Evolutionary conservation across 2,329 filamentous ascomycete genomes (phyloP), one percentile per base, ranked within the genome.

Genomic region (Aspergillus pseudoviridinutans): DNA sequence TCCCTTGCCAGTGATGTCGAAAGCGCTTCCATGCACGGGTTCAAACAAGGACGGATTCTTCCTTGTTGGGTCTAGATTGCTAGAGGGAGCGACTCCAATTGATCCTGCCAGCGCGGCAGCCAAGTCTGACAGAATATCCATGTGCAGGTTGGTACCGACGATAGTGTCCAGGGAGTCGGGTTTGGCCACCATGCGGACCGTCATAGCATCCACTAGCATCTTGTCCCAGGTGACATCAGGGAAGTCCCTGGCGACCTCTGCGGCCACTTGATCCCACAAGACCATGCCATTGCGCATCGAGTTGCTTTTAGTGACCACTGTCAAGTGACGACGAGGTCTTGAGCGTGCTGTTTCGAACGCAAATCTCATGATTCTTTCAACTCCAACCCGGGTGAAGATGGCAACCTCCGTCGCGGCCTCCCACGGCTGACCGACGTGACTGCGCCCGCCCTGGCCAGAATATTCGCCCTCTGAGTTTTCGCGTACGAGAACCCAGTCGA

Each of bases 101-200:
- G 83, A 87, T 0, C 87, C 87, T 2, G 87, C 87, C 7, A 90
- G 76, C 0, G 87, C 86, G 14, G 88, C 87, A 4, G 87, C 88
- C 22, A 90, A 77, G 65, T 90, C 87, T 0, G 86, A 88, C 3
- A 90, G 80, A 51, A 89, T 88, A 61, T 89, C 87, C 86, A 85
- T 85, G 72, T 81, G 68, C 57, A 83, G 61, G 58, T 83, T 83
- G 2, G 80, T 82, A 1, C 80, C 80, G 24, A 83, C 80, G 51
- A 83, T 80, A 0, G 80, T 82, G 59, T 83, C 81, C 9, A 83
- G 56, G 0, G 73, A 77, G 46, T 78, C 68, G 0, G 80, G 80
- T 49, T 80, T 76, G n/a, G 78, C 62, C 0, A 82, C 79, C 81
- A 83, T 83, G 14, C 80, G 72, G 44, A 78, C 77, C 3, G 81